Evolutionary conservation across 257 asterid genomes (phyloP).

Genomic region (Hygrophila difformis): DNA sequence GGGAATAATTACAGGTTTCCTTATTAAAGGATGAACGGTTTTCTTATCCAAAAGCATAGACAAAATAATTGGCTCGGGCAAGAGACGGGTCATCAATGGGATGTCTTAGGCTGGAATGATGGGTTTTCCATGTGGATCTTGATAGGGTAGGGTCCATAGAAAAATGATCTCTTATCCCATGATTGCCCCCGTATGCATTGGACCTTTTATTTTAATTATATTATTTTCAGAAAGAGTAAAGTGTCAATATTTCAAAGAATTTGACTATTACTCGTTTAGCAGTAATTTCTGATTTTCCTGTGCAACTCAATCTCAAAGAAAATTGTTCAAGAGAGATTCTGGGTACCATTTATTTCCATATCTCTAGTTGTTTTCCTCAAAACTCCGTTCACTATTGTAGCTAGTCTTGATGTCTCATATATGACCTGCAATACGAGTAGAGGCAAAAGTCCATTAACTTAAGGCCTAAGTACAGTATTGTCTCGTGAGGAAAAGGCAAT

Average conservation of each 20-base stretch:
- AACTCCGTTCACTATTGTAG: conserved; percentile 55
- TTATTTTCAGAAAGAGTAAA: not conserved
- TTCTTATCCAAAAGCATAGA: conserved; percentile 33
- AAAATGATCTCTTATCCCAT: conserved; percentile 28
- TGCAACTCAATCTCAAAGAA: not conserved
- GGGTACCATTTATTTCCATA: conserved; percentile 53
- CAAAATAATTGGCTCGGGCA: conserved; percentile 35
- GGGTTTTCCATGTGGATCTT: conserved; percentile 53
- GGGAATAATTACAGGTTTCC: conserved; percentile 18
- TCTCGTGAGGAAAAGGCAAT: conserved; percentile 3
- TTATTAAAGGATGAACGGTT: conserved; percentile 19
- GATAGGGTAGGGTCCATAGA: conserved; percentile 54
- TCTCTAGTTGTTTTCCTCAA: conserved; percentile 53
- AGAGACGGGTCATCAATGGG: conserved; percentile 38
- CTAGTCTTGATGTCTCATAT: conserved; percentile 52
- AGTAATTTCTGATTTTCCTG: not conserved
- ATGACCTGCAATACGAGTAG: conserved; percentile 38
- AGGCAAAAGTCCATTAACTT: conserved; percentile 14
- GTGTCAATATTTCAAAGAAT: conserved; percentile 16
- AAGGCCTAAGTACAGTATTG: conserved; percentile 11
- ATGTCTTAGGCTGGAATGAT: conserved; percentile 45
- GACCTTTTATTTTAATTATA: conserved; percentile 9
- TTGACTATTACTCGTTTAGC: not conserved
- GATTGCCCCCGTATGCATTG: conserved; percentile 23
- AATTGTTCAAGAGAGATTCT: conserved; percentile 8